phyloP scores from a whole-genome alignment of 2,329 filamentous ascomycete species.

The Sporothrix schenckii region DNA sequence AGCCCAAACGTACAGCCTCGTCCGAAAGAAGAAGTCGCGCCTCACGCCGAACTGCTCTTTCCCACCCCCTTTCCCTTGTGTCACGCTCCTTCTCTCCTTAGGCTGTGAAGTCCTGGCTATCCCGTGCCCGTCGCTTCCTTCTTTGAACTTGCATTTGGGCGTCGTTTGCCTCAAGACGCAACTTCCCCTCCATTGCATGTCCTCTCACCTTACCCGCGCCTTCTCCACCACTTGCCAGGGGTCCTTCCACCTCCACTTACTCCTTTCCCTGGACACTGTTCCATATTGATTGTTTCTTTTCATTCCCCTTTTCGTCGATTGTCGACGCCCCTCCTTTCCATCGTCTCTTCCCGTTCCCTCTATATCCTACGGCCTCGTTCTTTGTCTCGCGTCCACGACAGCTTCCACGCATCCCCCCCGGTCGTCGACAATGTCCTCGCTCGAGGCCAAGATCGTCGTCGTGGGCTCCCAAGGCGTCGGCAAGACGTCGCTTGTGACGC shows the following conservation, averaged over 20 bases:
- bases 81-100: conserved; percentile 5
- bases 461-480: conserved; percentile 78
- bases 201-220: conserved; percentile 15
- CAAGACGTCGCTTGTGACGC: conserved; percentile 76
- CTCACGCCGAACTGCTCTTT: neutral
- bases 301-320: conserved; percentile 3
- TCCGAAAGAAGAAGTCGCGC: conserved; percentile 11
- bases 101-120: conserved; percentile 11
- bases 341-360: neutral
- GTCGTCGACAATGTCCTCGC: conserved; percentile 54
- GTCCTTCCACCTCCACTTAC: conserved; percentile 21
- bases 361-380: neutral
- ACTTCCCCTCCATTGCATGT: conserved; percentile 19
- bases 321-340: conserved; percentile 14
- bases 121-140: neutral
- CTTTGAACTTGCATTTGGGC: neutral
- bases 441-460: conserved; percentile 81
- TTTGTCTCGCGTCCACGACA: neutral
- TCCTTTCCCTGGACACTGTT: conserved; percentile 26
- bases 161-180: neutral
- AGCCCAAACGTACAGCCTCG: conserved; percentile 18
- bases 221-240: conserved; percentile 23
- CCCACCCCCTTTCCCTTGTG: neutral
- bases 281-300: neutral
- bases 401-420: neutral